phyloP scores from a whole-genome alignment of 345 rosid species.

The Capsella bursapastoris region DNA sequence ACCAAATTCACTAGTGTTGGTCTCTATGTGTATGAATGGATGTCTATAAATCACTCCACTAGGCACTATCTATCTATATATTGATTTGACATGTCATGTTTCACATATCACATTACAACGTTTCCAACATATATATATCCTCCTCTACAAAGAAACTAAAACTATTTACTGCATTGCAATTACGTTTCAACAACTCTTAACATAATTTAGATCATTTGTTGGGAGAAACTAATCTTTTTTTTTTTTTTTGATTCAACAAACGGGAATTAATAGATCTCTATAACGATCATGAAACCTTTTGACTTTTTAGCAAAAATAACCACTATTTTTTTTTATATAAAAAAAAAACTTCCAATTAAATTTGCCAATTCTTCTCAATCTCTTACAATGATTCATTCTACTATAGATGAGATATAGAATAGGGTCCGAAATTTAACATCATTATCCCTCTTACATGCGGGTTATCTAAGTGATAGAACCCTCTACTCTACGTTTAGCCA shows the following conservation, averaged over 20 bases:
- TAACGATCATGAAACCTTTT: conserved; percentile 32
- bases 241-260: conserved; percentile 6
- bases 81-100: conserved; percentile 34
- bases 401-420: neutral
- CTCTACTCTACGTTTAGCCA: conserved; percentile 25
- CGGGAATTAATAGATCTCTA: conserved; percentile 10
- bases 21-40: conserved; percentile 11
- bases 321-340: too few relatives aligned
- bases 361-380: neutral
- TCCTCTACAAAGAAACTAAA: neutral
- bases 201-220: conserved; percentile 6
- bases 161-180: neutral
- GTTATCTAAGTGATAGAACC: conserved; percentile 15
- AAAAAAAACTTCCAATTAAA: neutral
- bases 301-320: conserved; percentile 15
- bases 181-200: conserved; percentile 10
- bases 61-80: neutral
- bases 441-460: conserved; percentile 14
- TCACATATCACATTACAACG: conserved; percentile 20
- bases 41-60: conserved; percentile 37
- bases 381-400: neutral
- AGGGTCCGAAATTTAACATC: conserved; percentile 3
- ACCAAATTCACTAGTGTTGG: conserved; percentile 11
- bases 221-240: neutral
- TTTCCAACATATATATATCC: neutral